Evolutionary conservation across 2,329 filamentous ascomycete genomes (phyloP).

Genomic region (Colletotrichum noveboracense): DNA sequence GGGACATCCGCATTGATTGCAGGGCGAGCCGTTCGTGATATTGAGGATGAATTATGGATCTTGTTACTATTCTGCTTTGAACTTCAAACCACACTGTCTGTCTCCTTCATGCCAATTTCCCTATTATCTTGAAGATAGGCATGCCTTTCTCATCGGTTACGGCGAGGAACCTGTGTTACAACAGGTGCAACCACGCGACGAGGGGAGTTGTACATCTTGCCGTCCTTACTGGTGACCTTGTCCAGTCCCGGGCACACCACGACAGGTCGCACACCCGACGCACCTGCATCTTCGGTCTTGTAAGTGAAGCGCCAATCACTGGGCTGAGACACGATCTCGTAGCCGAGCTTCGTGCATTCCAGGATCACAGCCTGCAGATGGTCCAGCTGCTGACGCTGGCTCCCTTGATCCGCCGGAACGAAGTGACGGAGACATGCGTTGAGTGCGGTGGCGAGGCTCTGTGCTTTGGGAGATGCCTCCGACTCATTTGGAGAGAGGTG

Average conservation of each 20-base stretch:
- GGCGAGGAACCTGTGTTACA: constrained; percentile 4
- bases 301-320: constrained; percentile 40
- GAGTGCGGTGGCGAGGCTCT: constrained; percentile 35
- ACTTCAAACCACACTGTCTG: not conserved
- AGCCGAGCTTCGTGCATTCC: constrained; percentile 46
- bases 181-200: constrained; percentile 26
- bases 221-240: constrained; percentile 31
- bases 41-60: not conserved
- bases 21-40: not conserved
- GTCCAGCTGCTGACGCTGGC: constrained; percentile 36
- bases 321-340: constrained; percentile 47
- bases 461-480: constrained; percentile 33
- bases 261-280: not conserved
- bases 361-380: constrained; percentile 44
- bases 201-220: constrained; percentile 25
- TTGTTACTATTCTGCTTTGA: not conserved
- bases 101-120: not conserved
- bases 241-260: constrained; percentile 35
- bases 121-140: not conserved
- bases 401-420: constrained; percentile 27
- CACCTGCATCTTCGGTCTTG: not conserved
- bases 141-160: not conserved
- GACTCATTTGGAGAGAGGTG: constrained; percentile 34
- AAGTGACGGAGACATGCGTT: constrained; percentile 39
- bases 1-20: not conserved